A percentile compares a stretch with the other conserved stretches of the same genome.
Evolutionary conservation across 2,329 filamentous ascomycete species (phyloP).

Genomic region (Sporothrix variecibatus): DNA sequence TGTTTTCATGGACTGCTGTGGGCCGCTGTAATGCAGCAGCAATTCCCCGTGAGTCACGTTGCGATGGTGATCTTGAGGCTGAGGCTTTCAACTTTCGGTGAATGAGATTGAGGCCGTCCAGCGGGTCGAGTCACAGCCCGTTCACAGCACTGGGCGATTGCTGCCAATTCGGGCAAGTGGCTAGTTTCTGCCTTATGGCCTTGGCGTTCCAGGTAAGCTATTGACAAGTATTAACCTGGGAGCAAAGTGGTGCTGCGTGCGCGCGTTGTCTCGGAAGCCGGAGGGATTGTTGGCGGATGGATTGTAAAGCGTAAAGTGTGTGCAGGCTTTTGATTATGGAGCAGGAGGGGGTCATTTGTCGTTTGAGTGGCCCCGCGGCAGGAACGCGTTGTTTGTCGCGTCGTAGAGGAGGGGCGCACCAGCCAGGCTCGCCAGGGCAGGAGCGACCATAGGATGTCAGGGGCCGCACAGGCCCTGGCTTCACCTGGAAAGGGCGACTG

Average conservation of each 20-base stretch:
- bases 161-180: not conserved
- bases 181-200: conserved; percentile 20
- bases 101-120: conserved; percentile 7
- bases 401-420: conserved; percentile 12
- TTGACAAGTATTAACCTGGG: not conserved
- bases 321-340: conserved; percentile 15
- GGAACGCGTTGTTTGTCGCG: conserved; percentile 26
- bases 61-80: conserved; percentile 2
- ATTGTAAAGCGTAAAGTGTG: conserved; percentile 23
- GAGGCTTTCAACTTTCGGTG: not conserved
- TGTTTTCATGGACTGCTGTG: not conserved
- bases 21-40: not conserved
- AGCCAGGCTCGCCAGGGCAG: not conserved
- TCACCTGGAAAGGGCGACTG: conserved; percentile 9
- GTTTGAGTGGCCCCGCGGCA: conserved; percentile 4
- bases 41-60: not conserved
- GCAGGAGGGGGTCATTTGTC: not conserved
- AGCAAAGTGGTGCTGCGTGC: not conserved
- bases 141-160: not conserved
- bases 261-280: conserved; percentile 20
- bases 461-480: not conserved
- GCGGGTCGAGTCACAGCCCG: conserved; percentile 6
- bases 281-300: conserved; percentile 1
- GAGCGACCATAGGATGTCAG: not conserved
- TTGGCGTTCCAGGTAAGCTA: conserved; percentile 14